Conservation (phyloP, 2,329 filamentous ascomycete genomes). For the Exophiala bonariae region DNA sequence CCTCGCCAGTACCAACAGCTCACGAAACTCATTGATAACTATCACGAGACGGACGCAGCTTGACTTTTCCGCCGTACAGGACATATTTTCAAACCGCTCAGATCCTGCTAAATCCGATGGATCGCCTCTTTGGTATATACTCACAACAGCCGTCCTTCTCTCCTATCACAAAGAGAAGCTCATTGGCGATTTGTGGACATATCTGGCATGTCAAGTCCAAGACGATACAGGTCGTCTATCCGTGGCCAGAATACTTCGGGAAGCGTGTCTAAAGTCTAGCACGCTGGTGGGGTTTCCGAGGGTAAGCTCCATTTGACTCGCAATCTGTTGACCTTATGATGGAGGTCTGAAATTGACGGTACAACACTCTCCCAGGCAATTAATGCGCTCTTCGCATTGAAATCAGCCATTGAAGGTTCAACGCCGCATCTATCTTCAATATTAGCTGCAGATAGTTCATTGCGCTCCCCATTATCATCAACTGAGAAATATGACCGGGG, state of each 20-base stretch:
- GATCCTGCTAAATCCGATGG: background rate
- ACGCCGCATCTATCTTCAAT: constrained; percentile 17
- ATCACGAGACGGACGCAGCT: background rate
- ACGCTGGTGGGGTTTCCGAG: constrained; percentile 33
- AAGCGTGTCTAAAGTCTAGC: constrained; percentile 31
- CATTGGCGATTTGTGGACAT: constrained; percentile 29
- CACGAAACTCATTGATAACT: background rate
- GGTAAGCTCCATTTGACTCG: too few relatives aligned
- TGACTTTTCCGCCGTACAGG: constrained; percentile 14
- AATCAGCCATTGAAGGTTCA: constrained; percentile 23
- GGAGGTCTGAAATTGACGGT: too few relatives aligned
- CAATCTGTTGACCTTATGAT: too few relatives aligned
- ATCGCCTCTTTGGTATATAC: constrained; percentile 29
- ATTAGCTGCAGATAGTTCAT: constrained; percentile 23
- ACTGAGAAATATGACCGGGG: constrained; percentile 28
- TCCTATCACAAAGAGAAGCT: constrained; percentile 31
- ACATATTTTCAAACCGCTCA: constrained; percentile 7
- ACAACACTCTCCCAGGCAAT: constrained; percentile 24
- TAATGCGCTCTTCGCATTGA: constrained; percentile 29
- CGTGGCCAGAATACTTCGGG: constrained; percentile 29
- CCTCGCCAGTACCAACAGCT: background rate
- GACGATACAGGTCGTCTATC: constrained; percentile 13
- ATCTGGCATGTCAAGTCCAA: constrained; percentile 16
- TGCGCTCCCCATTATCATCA: constrained; percentile 19
- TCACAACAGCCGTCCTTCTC: constrained; percentile 29